Conservation (phyloP, 2,329 filamentous ascomycete genomes). For the Chaetomium strumarium region DNA sequence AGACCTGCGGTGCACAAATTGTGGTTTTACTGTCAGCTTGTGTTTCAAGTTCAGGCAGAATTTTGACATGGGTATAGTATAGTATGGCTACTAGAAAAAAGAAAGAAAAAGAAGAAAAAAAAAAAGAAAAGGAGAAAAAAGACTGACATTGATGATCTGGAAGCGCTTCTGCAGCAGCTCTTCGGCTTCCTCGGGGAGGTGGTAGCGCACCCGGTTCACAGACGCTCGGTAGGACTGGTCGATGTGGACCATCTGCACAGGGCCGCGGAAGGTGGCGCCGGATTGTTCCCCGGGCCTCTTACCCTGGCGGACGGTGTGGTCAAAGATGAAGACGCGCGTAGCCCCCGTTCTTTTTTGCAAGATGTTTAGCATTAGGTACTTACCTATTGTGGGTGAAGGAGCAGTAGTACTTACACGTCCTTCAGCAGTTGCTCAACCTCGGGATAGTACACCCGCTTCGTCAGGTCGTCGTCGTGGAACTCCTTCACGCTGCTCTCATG, state of each 20-base stretch:
- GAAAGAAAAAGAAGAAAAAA: no score
- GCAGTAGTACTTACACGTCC: conserved; percentile 38
- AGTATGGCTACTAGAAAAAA: no score
- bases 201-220: conserved; percentile 36
- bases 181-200: conserved; percentile 33
- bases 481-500: conserved; percentile 30
- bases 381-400: not conserved
- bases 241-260: conserved; percentile 22
- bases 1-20: conserved; percentile 24
- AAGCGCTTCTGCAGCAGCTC: conserved; percentile 30
- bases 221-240: conserved; percentile 28
- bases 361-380: not conserved
- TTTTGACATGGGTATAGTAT: no score
- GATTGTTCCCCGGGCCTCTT: conserved; percentile 44
- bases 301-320: conserved; percentile 28
- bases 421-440: conserved; percentile 64
- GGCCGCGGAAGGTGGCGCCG: conserved; percentile 43
- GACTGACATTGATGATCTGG: conserved; percentile 36
- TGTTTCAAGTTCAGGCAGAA: no score
- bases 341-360: conserved; percentile 25
- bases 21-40: not conserved
- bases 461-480: conserved; percentile 50
- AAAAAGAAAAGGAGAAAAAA: no score
- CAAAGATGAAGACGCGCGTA: conserved; percentile 27
- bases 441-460: conserved; percentile 62